Conservation (phyloP, 768 basidiomycete species). For the Amanita subjunquillea region DNA sequence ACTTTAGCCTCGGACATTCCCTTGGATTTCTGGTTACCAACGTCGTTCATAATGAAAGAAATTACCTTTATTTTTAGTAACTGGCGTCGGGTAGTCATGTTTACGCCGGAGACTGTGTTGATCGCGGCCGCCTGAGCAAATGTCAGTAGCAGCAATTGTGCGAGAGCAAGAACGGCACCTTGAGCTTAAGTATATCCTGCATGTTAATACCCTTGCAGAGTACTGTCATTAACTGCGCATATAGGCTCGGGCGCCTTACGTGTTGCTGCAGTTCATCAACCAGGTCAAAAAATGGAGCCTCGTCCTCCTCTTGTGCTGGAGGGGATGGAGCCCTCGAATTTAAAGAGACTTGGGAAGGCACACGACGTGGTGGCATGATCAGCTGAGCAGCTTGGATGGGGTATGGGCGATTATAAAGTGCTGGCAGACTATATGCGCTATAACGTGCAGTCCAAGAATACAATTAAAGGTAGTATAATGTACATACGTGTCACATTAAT, state of each 20-base stretch:
- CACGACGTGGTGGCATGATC: slow-evolving; percentile 41
- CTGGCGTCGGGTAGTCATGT: slow-evolving; percentile 85
- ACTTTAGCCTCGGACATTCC: slow-evolving; percentile 97
- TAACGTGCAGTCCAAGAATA: background rate
- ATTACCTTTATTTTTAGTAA: slow-evolving; percentile 87
- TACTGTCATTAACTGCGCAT: slow-evolving; percentile 9
- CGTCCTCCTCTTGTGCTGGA: slow-evolving; percentile 27
- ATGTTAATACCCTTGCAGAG: slow-evolving; percentile 77
- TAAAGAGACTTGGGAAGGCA: slow-evolving; percentile 34
- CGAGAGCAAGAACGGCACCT: slow-evolving; percentile 31
- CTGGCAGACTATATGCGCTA: slow-evolving; percentile 1
- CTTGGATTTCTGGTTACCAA: slow-evolving; percentile 25
- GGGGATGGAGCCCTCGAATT: slow-evolving; percentile 42
- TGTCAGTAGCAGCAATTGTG: slow-evolving; percentile 7
- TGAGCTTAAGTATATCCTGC: slow-evolving; percentile 91
- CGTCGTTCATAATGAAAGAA: background rate
- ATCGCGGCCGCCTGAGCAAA: slow-evolving; percentile 60
- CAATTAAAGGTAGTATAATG: background rate
- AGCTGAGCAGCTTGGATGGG: background rate
- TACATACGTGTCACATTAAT: slow-evolving; percentile 20
- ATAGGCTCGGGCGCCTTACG: slow-evolving; percentile 25
- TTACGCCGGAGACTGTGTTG: slow-evolving; percentile 79
- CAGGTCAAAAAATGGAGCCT: slow-evolving; percentile 62
- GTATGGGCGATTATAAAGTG: background rate
- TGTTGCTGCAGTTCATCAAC: slow-evolving; percentile 84